A percentile compares a stretch with the other conserved stretches of the same genome.
These are phyloP conservation scores for Ceratocystis lukuohia DNA, from an alignment of 2,329 filamentous ascomycete species.

Conservation along the genomic window DNA sequence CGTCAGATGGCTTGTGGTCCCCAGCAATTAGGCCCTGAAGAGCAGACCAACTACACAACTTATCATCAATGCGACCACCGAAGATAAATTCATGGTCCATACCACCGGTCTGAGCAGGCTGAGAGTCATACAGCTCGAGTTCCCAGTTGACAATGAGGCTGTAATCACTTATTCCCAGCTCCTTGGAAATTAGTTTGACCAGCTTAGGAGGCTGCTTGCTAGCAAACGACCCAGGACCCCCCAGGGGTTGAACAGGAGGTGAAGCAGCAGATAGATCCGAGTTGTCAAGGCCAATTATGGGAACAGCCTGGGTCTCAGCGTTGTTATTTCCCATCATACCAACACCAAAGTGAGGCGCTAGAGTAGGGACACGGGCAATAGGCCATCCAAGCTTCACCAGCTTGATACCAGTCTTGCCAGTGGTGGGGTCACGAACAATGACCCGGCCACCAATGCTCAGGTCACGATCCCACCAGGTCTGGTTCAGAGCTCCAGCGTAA, in stretches of 20 bases:
- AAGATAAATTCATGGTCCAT: slow-evolving; percentile 90
- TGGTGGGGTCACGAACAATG: slow-evolving; percentile 57
- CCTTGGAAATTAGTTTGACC: slow-evolving; percentile 65
- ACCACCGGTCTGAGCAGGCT: slow-evolving; percentile 71
- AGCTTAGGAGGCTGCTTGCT: slow-evolving; percentile 74
- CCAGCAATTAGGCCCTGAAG: slow-evolving; percentile 68
- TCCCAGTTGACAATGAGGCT: slow-evolving; percentile 86
- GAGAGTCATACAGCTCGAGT: slow-evolving; percentile 82
- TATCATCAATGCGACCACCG: slow-evolving; percentile 90
- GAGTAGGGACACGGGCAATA: slow-evolving; percentile 78
- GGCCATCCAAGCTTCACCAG: slow-evolving; percentile 91
- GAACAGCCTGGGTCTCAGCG: slow-evolving; percentile 83
- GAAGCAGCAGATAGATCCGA: slow-evolving; percentile 36
- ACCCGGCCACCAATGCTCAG: slow-evolving; percentile 82
- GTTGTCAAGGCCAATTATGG: slow-evolving; percentile 80
- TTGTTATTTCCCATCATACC: slow-evolving; percentile 58
- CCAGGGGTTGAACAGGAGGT: slow-evolving; percentile 31
- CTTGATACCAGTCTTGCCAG: slow-evolving; percentile 64
- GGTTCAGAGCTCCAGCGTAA: slow-evolving; percentile 76
- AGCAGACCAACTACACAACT: slow-evolving; percentile 89
- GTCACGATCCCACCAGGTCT: slow-evolving; percentile 96
- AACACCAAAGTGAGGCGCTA: slow-evolving; percentile 87
- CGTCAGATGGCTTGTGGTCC: slow-evolving; percentile 40
- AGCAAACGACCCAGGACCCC: slow-evolving; percentile 57
- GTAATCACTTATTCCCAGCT: slow-evolving; percentile 56